Base-by-base conservation (phyloP, 495 filamentous ascomycete genomes). In the Daldinia grandis region DNA sequence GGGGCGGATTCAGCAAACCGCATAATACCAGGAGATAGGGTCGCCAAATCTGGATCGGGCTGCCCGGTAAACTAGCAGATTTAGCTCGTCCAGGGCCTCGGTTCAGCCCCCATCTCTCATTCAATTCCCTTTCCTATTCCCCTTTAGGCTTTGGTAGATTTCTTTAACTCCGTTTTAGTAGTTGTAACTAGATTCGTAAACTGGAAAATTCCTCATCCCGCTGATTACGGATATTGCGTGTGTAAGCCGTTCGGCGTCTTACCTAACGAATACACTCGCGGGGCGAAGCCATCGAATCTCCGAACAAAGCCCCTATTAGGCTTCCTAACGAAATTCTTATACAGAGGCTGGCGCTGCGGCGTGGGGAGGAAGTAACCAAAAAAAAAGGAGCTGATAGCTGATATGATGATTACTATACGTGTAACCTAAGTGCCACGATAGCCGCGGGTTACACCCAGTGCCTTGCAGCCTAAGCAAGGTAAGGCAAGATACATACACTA, bases 11-110 rank as follows among this genome's bases (percentile, higher is more conserved):
- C 58, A 64, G 28, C 59, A 56, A 62, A 63, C 63, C 51, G 54
- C 37, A 62, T 38, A 62, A 62, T 71, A 72, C 70, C 70, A 73
- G 56, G 56, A 57, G 61, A 66, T 50, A 62, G 65, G 70, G 63
- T 73, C 65, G 28, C 25, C 50, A 17, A 50, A 61, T 65, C 61
- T 54, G 56, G 57, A 33, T 57, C 70, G 70, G 57, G n/a, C 57
- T 66, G 50, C 65, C 70, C 70, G 65, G 60, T 50, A 30, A 28
- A 56, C 21, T 66, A 68, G 44, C 49, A 66, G 65, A 69, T 73
- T 69, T 61, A 57, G 65, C 49, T 66, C 66, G 42, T 59, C 65
- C 65, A 61, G 57, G 65, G 62, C 65, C 49, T 68, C 64, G 70
- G 70, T 54, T 73, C 50, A 38, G 10, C 42, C 61, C 49, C 64